Evolutionary conservation across 179 eudicot genomes (phyloP).

Genomic region (Spergularia azorica): DNA sequence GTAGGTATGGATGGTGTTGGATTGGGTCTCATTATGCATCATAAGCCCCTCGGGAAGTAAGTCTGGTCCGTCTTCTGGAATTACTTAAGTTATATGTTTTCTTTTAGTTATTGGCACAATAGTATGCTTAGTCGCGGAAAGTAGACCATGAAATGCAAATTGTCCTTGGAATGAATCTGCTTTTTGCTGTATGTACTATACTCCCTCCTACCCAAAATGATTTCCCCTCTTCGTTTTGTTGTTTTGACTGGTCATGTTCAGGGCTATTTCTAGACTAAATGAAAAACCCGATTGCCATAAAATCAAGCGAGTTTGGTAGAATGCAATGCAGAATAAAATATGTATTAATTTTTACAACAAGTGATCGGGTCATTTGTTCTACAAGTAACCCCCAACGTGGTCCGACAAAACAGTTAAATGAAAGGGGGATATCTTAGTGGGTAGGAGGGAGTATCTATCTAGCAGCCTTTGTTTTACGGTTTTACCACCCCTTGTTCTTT

Average conservation of each 20-base stretch:
- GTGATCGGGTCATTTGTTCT: no score
- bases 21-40: slow-evolving; percentile 76
- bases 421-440: no score
- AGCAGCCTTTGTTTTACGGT: not conserved
- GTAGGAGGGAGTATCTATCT: not conserved
- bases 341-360: no score
- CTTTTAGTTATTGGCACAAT: not conserved
- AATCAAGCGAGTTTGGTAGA: no score
- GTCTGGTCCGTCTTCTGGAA: slow-evolving; percentile 24
- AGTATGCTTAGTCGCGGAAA: not conserved
- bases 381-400: no score
- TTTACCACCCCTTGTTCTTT: not conserved
- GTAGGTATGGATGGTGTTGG: slow-evolving; percentile 86
- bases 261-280: no score
- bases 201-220: no score
- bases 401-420: no score
- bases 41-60: slow-evolving; percentile 70
- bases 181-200: not conserved
- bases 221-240: no score
- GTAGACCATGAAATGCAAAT: not conserved
- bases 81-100: slow-evolving; percentile 2
- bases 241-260: no score
- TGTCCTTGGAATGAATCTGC: not conserved
- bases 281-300: no score
- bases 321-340: no score